A percentile compares a stretch with the other conserved stretches of the same genome.
phyloP scores from a whole-genome alignment of 225 moss, liverwort and hornwort species.

The Pleurozium schreberi region DNA sequence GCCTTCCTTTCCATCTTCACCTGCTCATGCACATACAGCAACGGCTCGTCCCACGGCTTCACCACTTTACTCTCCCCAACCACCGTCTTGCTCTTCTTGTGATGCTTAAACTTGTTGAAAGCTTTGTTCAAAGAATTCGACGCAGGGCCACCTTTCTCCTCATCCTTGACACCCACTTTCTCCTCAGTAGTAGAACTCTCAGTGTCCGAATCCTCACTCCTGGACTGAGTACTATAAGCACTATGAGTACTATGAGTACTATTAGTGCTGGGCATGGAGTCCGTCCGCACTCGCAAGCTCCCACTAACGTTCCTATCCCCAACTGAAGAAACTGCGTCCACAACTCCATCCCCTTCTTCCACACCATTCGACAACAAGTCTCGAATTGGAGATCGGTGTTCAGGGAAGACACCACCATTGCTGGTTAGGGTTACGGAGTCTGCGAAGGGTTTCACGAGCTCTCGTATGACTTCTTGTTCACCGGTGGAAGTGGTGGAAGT shows the following conservation, averaged over 20 bases:
- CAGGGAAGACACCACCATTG: background rate
- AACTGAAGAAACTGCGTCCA: background rate
- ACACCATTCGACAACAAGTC: slow-evolving; percentile 1
- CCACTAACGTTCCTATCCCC: background rate
- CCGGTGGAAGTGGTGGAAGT: background rate
- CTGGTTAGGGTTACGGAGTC: slow-evolving; percentile 4
- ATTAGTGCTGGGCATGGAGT: background rate
- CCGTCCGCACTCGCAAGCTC: background rate
- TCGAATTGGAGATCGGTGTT: background rate
- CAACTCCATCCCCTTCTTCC: background rate
- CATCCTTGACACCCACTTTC: background rate
- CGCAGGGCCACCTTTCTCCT: slow-evolving; percentile 15
- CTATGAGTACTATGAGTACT: too few species aligned
- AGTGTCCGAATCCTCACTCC: slow-evolving; percentile 7
- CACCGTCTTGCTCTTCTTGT: slow-evolving; percentile 3
- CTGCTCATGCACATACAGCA: slow-evolving; percentile 14
- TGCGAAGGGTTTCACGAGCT: slow-evolving; percentile 30
- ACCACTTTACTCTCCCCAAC: background rate
- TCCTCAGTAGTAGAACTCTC: background rate
- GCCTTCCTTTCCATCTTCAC: slow-evolving; percentile 12
- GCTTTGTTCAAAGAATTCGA: slow-evolving; percentile 1
- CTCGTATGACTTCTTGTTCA: background rate
- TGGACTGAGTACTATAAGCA: background rate
- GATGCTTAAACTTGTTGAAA: slow-evolving; percentile 5
- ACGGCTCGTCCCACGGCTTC: slow-evolving; percentile 15